Conservation (phyloP, 139 green algal species). For the Auxenochlorella protothecoides region DNA sequence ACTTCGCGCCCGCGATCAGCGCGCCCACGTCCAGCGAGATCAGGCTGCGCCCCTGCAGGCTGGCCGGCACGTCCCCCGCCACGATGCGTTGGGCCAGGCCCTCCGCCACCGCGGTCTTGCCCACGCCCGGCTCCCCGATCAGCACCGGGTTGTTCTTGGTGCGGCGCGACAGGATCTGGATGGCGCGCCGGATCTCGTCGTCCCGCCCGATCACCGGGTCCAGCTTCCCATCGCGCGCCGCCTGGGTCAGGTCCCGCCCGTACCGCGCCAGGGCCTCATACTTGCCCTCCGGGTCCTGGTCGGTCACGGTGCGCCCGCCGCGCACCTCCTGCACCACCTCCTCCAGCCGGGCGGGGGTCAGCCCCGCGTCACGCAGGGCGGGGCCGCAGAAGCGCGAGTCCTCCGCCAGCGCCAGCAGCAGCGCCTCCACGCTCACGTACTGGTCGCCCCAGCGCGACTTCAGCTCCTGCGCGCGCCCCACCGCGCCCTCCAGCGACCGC, state of each 20-base stretch:
- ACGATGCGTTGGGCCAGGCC: conserved; percentile 96
- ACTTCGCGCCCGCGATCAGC: conserved; percentile 96
- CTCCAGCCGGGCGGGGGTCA: conserved; percentile 64
- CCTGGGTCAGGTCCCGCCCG: conserved; percentile 80
- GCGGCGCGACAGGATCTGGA: conserved; percentile 81
- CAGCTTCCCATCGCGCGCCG: conserved; percentile 64
- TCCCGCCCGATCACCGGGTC: conserved; percentile 80
- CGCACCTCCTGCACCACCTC: conserved; percentile 56
- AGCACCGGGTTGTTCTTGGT: conserved; percentile 99
- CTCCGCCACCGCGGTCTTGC: conserved; percentile 86
- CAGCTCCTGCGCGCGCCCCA: conserved; percentile 65
- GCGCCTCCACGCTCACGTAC: conserved; percentile 90
- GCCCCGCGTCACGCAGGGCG: conserved; percentile 48
- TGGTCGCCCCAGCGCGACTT: conserved; percentile 64
- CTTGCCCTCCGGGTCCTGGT: conserved; percentile 93
- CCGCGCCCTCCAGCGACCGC: conserved; percentile 76
- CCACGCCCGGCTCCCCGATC: conserved; percentile 87
- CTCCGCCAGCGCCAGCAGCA: conserved; percentile 73
- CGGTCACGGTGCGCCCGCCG: conserved; percentile 21
- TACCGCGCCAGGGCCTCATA: conserved; percentile 95
- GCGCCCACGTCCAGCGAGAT: conserved; percentile 91
- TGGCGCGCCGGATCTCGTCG: conserved; percentile 56
- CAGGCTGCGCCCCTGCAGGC: conserved; percentile 60
- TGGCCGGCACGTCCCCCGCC: conserved; percentile 77
- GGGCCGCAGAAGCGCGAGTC: conserved; percentile 66